These are phyloP conservation scores for Amanita jacksonii DNA, from an alignment of 768 basidiomycete genomes.

Conservation along the genomic window DNA sequence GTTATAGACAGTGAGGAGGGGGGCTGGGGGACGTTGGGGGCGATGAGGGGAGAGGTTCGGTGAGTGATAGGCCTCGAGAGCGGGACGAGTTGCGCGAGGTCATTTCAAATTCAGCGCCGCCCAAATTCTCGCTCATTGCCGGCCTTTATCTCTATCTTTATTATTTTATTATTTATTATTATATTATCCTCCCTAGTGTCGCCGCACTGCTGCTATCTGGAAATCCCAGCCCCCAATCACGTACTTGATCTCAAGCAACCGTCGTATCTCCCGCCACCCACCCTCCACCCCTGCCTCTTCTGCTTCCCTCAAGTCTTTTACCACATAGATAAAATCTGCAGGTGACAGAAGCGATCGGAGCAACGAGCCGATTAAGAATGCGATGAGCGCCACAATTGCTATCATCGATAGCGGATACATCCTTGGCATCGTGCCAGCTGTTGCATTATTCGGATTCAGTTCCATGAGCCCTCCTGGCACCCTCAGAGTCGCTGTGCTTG, in stretches of 20 bases:
- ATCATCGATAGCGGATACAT: slow-evolving; percentile 44
- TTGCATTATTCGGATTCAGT: slow-evolving; percentile 17
- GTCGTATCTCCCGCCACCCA: slow-evolving; percentile 80
- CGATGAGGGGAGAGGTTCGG: slow-evolving; percentile 12
- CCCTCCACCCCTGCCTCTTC: slow-evolving; percentile 33
- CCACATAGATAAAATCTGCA: slow-evolving; percentile 84
- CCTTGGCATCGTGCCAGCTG: slow-evolving; percentile 12
- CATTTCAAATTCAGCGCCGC: slow-evolving; percentile 25
- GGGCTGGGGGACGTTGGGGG: slow-evolving; percentile 13
- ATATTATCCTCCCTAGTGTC: slow-evolving; percentile 34
- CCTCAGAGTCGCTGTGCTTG: slow-evolving; percentile 14
- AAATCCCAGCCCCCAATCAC: slow-evolving; percentile 82
- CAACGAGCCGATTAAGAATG: slow-evolving; percentile 86
- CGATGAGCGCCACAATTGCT: slow-evolving; percentile 72
- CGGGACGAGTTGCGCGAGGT: slow-evolving; percentile 21
- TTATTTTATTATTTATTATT: slow-evolving; percentile 11
- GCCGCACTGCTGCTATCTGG: slow-evolving; percentile 74
- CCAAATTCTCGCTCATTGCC: slow-evolving; percentile 22
- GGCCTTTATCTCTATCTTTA: slow-evolving; percentile 10
- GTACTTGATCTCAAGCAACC: slow-evolving; percentile 76
- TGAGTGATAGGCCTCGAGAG: slow-evolving; percentile 11
- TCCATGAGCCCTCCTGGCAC: slow-evolving; percentile 31
- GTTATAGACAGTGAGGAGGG: slow-evolving; percentile 14
- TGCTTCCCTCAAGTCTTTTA: slow-evolving; percentile 43
- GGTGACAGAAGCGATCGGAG: slow-evolving; percentile 83